phyloP scores from a whole-genome alignment of 768 basidiomycete genomes.

The Lactarius deliciosus region DNA sequence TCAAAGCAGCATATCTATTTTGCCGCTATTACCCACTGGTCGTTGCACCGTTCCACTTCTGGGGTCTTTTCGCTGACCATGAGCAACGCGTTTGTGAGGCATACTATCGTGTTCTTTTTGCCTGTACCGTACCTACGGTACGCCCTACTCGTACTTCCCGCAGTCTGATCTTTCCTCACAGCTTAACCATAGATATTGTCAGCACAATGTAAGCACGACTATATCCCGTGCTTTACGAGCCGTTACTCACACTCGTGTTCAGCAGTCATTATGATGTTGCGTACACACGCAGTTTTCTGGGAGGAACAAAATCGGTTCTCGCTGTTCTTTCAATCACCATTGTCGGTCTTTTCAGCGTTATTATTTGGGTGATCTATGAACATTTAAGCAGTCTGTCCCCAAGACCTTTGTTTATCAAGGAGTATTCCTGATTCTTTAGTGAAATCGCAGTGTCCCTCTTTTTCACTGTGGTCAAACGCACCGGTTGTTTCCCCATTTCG shows the following conservation, averaged over 20 bases:
- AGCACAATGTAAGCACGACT: conserved; percentile 18
- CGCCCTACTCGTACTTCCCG: background rate
- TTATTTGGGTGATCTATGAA: conserved; percentile 15
- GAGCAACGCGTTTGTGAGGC: background rate
- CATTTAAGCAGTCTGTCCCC: conserved; percentile 9
- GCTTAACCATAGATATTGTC: conserved; percentile 12
- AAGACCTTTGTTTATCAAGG: background rate
- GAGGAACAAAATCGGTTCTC: conserved; percentile 2
- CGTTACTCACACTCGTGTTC: background rate
- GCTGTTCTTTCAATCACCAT: conserved; percentile 7
- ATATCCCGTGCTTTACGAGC: background rate
- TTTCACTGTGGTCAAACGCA: background rate
- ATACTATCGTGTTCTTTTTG: conserved; percentile 17
- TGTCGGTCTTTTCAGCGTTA: conserved; percentile 1
- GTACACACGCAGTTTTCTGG: conserved; percentile 27
- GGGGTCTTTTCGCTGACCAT: conserved; percentile 17
- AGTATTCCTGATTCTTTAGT: background rate
- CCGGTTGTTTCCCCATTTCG: conserved; percentile 18
- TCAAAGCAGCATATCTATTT: conserved; percentile 25
- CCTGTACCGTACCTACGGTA: conserved; percentile 17
- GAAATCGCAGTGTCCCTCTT: conserved; percentile 11
- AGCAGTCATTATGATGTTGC: conserved; percentile 28
- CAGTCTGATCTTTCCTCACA: background rate
- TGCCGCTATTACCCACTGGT: conserved; percentile 24
- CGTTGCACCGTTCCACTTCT: conserved; percentile 23